These are phyloP conservation scores for Leishmania tropica DNA, from an alignment of 208 protist species.

Conservation along the genomic window DNA sequence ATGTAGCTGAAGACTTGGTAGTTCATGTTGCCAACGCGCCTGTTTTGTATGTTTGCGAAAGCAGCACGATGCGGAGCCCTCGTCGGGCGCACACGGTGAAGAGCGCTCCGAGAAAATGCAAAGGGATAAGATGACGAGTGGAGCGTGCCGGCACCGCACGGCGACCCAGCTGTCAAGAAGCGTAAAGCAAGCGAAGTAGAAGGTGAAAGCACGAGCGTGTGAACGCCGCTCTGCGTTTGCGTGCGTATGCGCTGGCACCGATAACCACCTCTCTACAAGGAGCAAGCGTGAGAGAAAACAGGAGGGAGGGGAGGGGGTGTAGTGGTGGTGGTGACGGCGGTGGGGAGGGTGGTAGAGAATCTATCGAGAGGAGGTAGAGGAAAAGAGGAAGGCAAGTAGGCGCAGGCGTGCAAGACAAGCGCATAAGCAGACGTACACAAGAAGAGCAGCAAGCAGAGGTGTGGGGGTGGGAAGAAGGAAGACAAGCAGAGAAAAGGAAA, in stretches of 20 bases:
- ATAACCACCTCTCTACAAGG: not conserved
- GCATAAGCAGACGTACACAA: not conserved
- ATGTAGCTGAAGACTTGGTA: slow-evolving; percentile 45
- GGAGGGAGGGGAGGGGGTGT: not conserved
- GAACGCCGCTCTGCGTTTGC: not conserved
- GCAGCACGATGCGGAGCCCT: not conserved
- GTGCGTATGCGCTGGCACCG: not conserved
- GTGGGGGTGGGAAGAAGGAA: not conserved
- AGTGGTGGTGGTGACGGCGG: not conserved
- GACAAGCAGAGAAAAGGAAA: not conserved
- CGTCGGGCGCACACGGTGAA: not conserved
- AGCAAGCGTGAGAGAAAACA: not conserved
- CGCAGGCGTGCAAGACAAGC: not conserved
- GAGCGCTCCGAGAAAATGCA: not conserved
- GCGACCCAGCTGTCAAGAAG: not conserved
- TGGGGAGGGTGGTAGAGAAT: not conserved
- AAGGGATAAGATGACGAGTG: not conserved
- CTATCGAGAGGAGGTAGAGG: too few species aligned
- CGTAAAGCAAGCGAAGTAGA: not conserved
- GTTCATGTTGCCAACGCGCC: slow-evolving; percentile 25
- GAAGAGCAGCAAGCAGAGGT: not conserved
- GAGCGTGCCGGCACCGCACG: not conserved
- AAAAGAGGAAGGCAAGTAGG: not conserved
- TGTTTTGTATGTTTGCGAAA: not conserved
- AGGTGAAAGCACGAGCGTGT: not conserved